Conservation (phyloP, 2,329 filamentous ascomycete species). For the Pyrenophora tritici-repentis region DNA sequence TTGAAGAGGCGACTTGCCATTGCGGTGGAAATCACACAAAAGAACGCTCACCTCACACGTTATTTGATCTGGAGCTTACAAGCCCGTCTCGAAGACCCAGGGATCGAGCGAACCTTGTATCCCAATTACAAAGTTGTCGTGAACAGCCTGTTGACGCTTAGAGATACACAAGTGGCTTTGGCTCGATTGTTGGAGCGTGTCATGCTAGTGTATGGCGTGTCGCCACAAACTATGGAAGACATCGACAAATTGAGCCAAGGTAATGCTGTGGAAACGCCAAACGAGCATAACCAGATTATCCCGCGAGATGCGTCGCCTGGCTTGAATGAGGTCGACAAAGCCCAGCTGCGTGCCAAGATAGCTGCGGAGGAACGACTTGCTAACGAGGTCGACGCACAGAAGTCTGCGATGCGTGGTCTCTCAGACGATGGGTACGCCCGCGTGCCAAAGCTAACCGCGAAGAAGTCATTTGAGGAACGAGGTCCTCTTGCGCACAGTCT, state of each 20-base stretch:
- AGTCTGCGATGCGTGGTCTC: slow-evolving; percentile 34
- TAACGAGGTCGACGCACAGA: slow-evolving; percentile 35
- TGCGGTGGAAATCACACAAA: slow-evolving; percentile 30
- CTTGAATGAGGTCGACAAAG: slow-evolving; percentile 6
- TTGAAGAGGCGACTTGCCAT: slow-evolving; percentile 30
- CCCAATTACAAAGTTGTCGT: slow-evolving; percentile 27
- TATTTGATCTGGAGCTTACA: slow-evolving; percentile 37
- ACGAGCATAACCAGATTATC: neutral
- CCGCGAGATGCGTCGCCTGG: neutral
- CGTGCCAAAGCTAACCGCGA: slow-evolving; percentile 17
- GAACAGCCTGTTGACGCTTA: slow-evolving; percentile 32
- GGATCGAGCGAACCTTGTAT: slow-evolving; percentile 14
- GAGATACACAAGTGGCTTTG: slow-evolving; percentile 40
- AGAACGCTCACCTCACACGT: slow-evolving; percentile 35
- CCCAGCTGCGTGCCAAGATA: slow-evolving; percentile 15
- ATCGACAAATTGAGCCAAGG: neutral
- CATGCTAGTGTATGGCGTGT: slow-evolving; percentile 29
- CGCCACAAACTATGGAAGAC: slow-evolving; percentile 16
- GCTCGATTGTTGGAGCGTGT: slow-evolving; percentile 29
- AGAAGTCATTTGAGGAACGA: slow-evolving; percentile 24
- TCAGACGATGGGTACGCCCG: slow-evolving; percentile 37
- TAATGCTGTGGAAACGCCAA: neutral
- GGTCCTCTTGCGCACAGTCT: slow-evolving; percentile 37
- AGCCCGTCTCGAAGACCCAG: slow-evolving; percentile 31
- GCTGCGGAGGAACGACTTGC: slow-evolving; percentile 31